These are phyloP conservation scores for Sporothrix schenckii DNA, from an alignment of 2,329 filamentous ascomycete species.

Conservation along the genomic window DNA sequence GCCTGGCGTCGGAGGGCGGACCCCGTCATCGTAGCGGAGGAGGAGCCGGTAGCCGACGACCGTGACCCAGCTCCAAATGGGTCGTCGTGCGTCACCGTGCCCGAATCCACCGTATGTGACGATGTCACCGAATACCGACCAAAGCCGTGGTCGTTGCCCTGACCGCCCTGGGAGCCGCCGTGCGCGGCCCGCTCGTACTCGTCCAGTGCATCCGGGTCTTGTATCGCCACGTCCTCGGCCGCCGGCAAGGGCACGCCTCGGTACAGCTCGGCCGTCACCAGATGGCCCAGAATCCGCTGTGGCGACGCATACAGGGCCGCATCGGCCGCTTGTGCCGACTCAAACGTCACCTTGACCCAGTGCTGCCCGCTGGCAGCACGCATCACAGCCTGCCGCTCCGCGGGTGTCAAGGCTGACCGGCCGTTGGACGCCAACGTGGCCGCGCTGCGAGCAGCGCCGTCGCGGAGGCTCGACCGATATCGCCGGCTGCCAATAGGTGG, in stretches of 20 bases:
- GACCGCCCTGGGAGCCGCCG: constrained; percentile 33
- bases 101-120: constrained; percentile 61
- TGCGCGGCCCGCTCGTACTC: constrained; percentile 27
- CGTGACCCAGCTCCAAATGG: background rate
- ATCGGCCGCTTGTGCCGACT: constrained; percentile 71
- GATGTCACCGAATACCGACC: constrained; percentile 46
- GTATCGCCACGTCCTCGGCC: constrained; percentile 64
- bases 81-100: constrained; percentile 52
- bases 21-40: constrained; percentile 34
- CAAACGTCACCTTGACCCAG: constrained; percentile 89
- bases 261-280: constrained; percentile 73
- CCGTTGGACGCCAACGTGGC: constrained; percentile 43
- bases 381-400: constrained; percentile 72
- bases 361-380: constrained; percentile 80
- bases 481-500: constrained; percentile 71
- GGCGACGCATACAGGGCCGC: constrained; percentile 70
- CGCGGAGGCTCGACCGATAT: constrained; percentile 74
- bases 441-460: constrained; percentile 64
- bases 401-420: constrained; percentile 65
- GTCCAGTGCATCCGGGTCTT: constrained; percentile 50
- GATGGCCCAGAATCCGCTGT: constrained; percentile 69
- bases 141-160: constrained; percentile 44
- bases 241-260: constrained; percentile 62
- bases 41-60: constrained; percentile 22
- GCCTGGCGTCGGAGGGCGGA: constrained; percentile 14